These are phyloP conservation scores for Alternaria ethzedia DNA, from an alignment of 2,329 filamentous ascomycete species.

Conservation along the genomic window DNA sequence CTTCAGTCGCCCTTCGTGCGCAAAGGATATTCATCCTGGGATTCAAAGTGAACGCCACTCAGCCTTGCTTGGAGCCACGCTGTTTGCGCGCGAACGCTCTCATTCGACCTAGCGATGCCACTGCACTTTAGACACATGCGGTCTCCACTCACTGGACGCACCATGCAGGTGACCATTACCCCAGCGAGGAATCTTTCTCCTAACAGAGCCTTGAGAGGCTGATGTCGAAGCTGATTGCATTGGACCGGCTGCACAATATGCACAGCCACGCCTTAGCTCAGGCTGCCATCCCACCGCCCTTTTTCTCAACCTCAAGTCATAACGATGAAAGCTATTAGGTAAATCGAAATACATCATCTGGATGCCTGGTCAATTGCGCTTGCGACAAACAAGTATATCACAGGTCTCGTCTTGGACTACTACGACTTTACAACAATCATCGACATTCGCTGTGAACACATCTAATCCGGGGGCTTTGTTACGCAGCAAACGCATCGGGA, in stretches of 20 bases:
- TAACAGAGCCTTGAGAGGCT: background rate
- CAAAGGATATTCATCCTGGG: background rate
- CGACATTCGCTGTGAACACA: background rate
- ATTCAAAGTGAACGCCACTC: background rate
- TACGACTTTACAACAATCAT: background rate
- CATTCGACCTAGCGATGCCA: background rate
- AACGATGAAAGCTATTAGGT: background rate
- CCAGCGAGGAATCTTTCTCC: background rate
- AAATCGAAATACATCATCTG: background rate
- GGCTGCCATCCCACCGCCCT: background rate
- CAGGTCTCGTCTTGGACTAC: background rate
- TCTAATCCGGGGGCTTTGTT: background rate
- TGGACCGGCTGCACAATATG: background rate
- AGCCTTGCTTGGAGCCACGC: background rate
- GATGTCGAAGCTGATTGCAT: background rate
- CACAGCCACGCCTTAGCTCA: background rate
- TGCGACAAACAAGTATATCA: background rate
- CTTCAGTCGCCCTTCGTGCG: background rate
- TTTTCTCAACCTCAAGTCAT: background rate
- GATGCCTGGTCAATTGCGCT: background rate
- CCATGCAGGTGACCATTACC: background rate
- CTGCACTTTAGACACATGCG: background rate
- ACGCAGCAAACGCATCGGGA: background rate
- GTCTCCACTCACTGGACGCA: background rate
- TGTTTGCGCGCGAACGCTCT: background rate